A percentile compares a stretch with the other conserved stretches of the same genome.
These are phyloP conservation scores for Tagetes patula DNA, from an alignment of 129 eudicot species.

Conservation along the genomic window DNA sequence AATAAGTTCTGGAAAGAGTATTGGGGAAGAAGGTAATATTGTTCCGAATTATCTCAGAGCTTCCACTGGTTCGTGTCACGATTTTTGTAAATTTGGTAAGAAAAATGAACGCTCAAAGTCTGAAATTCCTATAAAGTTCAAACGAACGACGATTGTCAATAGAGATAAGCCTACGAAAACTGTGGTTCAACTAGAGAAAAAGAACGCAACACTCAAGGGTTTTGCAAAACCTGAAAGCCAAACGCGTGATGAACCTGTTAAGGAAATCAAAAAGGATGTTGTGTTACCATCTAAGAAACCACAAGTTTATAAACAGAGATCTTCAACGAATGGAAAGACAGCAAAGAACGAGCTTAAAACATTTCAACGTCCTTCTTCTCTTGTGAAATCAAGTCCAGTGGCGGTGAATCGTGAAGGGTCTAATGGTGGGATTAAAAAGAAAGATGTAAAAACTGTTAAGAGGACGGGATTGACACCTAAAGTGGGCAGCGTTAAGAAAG, in stretches of 20 bases:
- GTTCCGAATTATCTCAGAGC: constrained; percentile 80
- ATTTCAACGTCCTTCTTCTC: constrained; percentile 27
- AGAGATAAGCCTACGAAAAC: constrained; percentile 28
- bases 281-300: constrained; percentile 32
- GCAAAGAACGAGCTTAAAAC: constrained; percentile 34
- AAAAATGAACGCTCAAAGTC: constrained; percentile 35
- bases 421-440: constrained; percentile 29
- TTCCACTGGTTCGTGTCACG: constrained; percentile 92
- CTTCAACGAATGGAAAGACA: constrained; percentile 16
- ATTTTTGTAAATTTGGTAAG: constrained; percentile 71
- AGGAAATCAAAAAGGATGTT: constrained; percentile 42
- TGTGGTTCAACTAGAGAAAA: constrained; percentile 26
- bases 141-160: constrained; percentile 16
- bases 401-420: constrained; percentile 33
- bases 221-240: constrained; percentile 20
- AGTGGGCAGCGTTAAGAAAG: constrained; percentile 37
- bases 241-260: constrained; percentile 39
- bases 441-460: constrained; percentile 25
- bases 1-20: constrained; percentile 15
- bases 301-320: constrained; percentile 23
- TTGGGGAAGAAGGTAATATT: constrained; percentile 28
- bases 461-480: constrained; percentile 23
- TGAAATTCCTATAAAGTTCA: constrained; percentile 24
- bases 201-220: constrained; percentile 26
- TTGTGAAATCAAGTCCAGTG: constrained; percentile 32